These are phyloP conservation scores for Nitzschia sp. DNA, from an alignment of 108 stramenopile species.

Conservation along the genomic window DNA sequence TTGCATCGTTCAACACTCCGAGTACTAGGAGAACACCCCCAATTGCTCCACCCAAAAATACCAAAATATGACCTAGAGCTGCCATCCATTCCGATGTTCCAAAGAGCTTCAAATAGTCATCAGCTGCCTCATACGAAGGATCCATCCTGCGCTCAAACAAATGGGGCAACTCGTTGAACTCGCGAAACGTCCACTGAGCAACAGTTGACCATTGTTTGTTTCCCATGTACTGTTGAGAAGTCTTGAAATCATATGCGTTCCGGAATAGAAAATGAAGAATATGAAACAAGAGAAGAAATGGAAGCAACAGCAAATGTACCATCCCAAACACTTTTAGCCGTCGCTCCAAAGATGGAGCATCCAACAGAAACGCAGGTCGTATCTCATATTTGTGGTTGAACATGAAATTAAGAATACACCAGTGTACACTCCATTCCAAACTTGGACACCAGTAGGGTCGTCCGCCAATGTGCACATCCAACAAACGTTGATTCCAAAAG, in stretches of 20 bases:
- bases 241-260: constrained; percentile 92
- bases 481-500: constrained; percentile 80
- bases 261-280: constrained; percentile 89
- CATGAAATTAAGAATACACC: constrained; percentile 95
- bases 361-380: constrained; percentile 82
- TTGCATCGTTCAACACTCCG: constrained; percentile 88
- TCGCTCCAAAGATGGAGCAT: constrained; percentile 66
- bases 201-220: constrained; percentile 87
- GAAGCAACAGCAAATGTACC: constrained; percentile 86
- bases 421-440: constrained; percentile 79
- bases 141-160: constrained; percentile 80
- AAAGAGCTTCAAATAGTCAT: constrained; percentile 83
- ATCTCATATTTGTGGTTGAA: constrained; percentile 92
- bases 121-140: constrained; percentile 85
- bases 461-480: constrained; percentile 64
- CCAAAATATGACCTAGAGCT: constrained; percentile 70
- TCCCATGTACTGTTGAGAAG: constrained; percentile 88
- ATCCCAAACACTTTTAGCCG: constrained; percentile 86
- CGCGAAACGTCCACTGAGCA: constrained; percentile 91
- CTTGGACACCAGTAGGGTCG: constrained; percentile 37
- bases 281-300: constrained; percentile 93
- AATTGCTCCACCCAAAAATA: constrained; percentile 92
- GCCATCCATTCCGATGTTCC: constrained; percentile 72
- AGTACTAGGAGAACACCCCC: constrained; percentile 88
- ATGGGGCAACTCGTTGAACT: constrained; percentile 96